Conservation (phyloP, 2,329 filamentous ascomycete genomes). For the Penicillium sp. region DNA sequence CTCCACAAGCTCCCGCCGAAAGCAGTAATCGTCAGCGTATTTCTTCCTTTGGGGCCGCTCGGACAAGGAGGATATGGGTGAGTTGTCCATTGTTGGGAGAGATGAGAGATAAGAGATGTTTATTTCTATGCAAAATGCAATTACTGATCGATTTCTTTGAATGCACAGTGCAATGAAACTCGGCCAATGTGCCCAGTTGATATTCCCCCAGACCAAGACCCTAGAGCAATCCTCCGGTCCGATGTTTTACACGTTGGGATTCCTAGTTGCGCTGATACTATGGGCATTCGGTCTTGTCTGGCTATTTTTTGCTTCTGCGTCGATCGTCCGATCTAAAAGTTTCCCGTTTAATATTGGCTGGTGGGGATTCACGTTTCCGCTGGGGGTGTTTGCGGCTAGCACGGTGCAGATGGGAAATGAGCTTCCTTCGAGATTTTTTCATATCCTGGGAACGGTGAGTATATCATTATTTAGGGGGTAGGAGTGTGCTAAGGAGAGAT, state of each 20-base stretch:
- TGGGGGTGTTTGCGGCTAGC: slow-evolving; percentile 60
- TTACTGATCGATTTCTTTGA: too few relatives aligned
- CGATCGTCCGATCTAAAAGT: slow-evolving; percentile 36
- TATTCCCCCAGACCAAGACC: slow-evolving; percentile 39
- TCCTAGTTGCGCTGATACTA: slow-evolving; percentile 41
- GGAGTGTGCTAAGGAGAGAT: too few relatives aligned
- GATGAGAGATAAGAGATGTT: too few relatives aligned
- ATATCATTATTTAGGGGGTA: too few relatives aligned
- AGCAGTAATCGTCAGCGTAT: slow-evolving; percentile 70
- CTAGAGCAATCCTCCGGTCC: slow-evolving; percentile 36
- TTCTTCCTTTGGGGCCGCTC: slow-evolving; percentile 69
- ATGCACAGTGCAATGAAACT: slow-evolving; percentile 50
- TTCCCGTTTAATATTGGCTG: slow-evolving; percentile 67
- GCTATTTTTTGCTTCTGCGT: slow-evolving; percentile 45
- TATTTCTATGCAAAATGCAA: too few relatives aligned
- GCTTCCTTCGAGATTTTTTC: slow-evolving; percentile 60
- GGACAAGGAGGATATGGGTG: slow-evolving; percentile 67
- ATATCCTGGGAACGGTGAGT: slow-evolving; percentile 57
- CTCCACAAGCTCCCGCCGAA: slow-evolving; percentile 70
- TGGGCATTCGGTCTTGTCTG: slow-evolving; percentile 47
- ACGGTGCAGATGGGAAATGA: slow-evolving; percentile 52
- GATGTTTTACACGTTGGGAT: slow-evolving; percentile 40
- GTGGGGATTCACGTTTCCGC: slow-evolving; percentile 65
- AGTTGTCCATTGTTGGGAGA: slow-evolving; percentile 7
- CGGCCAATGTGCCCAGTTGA: slow-evolving; percentile 51